These are phyloP conservation scores for Colletotrichum sp. DNA, from an alignment of 2,329 filamentous ascomycete species.

Conservation along the genomic window DNA sequence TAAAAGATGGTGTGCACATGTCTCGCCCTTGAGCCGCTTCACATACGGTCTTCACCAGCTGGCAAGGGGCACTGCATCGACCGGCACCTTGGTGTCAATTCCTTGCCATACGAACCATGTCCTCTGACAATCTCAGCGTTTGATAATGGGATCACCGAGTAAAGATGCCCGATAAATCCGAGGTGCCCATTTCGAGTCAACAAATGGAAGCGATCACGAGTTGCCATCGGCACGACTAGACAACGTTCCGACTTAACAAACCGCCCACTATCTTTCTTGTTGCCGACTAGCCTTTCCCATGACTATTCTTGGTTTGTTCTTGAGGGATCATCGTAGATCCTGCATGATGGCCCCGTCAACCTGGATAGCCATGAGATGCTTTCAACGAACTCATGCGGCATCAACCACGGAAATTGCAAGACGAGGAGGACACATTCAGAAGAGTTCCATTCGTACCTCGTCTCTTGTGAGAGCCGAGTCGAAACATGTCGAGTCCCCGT, in stretches of 20 bases:
- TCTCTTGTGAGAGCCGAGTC: background rate
- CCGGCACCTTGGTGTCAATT: background rate
- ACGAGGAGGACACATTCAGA: background rate
- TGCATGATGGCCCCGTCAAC: background rate
- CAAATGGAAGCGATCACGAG: background rate
- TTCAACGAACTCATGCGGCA: background rate
- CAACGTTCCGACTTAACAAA: background rate
- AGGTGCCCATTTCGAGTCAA: background rate
- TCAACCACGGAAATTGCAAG: background rate
- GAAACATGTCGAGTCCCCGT: background rate
- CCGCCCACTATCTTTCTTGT: background rate
- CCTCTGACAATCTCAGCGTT: background rate
- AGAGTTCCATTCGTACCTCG: background rate
- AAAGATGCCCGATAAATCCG: background rate
- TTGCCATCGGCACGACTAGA: background rate
- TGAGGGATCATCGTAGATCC: conserved; percentile 11
- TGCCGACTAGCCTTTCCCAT: background rate
- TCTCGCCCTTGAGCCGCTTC: background rate
- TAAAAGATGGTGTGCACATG: background rate
- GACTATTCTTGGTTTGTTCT: background rate
- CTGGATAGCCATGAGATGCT: background rate
- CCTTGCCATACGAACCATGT: background rate
- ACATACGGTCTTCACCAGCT: background rate
- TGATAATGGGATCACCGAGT: background rate
- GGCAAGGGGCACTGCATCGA: background rate